Base-by-base conservation (phyloP, 495 filamentous ascomycete genomes). In the Umbilicaria muhlenbergii region DNA sequence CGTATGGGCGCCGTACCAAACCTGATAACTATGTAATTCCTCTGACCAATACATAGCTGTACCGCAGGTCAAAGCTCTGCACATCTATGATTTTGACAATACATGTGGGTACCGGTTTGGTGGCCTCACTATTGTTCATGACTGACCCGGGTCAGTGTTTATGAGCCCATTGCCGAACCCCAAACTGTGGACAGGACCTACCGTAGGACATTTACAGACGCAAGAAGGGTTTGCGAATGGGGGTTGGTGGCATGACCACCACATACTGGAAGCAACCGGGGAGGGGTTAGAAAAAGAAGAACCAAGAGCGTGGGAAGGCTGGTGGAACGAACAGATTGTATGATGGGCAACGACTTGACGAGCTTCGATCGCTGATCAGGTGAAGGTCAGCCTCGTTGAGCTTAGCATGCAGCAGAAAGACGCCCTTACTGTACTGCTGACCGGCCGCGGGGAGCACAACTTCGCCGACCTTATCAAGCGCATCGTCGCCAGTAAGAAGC, bases 11-110 rank as follows among this genome's bases (percentile, higher is more conserved):
- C n/a, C 6, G 21, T 40, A 17, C 19, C n/a, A 17, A 1, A 24
- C 10, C 12, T 40, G 5, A 17, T 1, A 21, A 5, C 11, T 15
- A 17, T 10, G 6, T 0, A 28, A 28, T 28, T 28, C 2, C 8
- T 10, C 24, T 28, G 6, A 28, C 6, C 24, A 28, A 7, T 1
- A 6, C 24, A 24, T 6, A 28, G 24, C 24, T 28, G 6, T 28
- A 6, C 24, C 24, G 24, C 24, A 28, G 24, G 24, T 28, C 24
- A 83, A 75, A 56, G 58, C 74, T 6, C 77, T 99, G 41, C 91
- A 99, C 58, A 72, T 99, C 45, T 99, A 96, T 66, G 91, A 99
- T 63, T 99, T 99, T 58, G 91, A 99, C 57, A 96, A 99, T 54
- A 99, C 91, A 34, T 66, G 86, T 92, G 68, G 61, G 75, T 52